Evolutionary conservation across 305 asterid species (phyloP), one percentile per base, ranked within the genome.

Genomic region (Solanum hybrid): DNA sequence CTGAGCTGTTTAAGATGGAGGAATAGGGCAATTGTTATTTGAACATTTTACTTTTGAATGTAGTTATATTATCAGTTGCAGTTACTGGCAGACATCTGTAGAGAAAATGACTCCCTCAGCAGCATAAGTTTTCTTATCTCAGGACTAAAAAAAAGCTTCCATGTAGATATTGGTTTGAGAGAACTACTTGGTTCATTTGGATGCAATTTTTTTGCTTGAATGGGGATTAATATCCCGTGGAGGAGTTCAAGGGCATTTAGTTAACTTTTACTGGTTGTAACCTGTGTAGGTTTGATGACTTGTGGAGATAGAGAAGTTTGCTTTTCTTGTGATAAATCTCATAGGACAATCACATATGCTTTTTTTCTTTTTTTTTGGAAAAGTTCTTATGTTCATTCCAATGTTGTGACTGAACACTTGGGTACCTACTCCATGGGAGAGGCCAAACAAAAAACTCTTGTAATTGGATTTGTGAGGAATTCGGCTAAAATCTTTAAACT

Each of bases 381-480:
- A 36, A 22, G 85, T 36, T 78, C 40, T n/a, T 42, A 78, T 36
- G 19, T 78, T 78, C 85, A 78, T 78, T 78, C 51, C 85, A 35
- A 10, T 78, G 10, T 78, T 81, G 87, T 42, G 71, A 81, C 37
- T 26, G 19, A 29, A 81, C 72, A 42, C 14, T 42, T 29, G 87
- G 56, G 85, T 36, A 45, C 87, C 87, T 45, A 45, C 42, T 84
- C 87, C 87, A 51, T 51, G 87, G 87, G 75, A 84, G 75, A 45
- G 42, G 29, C 87, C 66, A 84, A 84, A 51, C 75, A 45, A 82
- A 84, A 80, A 42, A 17, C 73, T 51, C 73, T 84, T 7, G 42
- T 31, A 19, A 84, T 84, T 84, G 87, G 75, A 84, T 51, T 51
- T 51, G 12, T 29, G 42, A 51, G 42, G 72, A 51, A 84, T 84